phyloP scores from a whole-genome alignment of 257 asterid genomes.

The Leptodermis oblonga region DNA sequence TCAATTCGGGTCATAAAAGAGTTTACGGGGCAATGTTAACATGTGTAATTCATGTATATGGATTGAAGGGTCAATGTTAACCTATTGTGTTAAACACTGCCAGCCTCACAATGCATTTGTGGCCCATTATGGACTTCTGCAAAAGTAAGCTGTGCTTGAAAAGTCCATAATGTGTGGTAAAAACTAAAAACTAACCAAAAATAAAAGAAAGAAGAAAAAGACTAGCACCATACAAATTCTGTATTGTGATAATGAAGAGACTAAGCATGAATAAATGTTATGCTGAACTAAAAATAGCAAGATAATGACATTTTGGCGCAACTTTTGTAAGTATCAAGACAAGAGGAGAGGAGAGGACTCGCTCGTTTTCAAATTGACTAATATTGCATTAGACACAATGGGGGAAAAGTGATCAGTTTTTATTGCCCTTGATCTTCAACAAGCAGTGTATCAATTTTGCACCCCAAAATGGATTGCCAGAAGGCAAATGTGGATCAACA shows the following conservation, averaged over 20 bases:
- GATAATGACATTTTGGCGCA: constrained; percentile 26
- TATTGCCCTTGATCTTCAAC: not conserved
- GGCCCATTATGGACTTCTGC: too few species aligned
- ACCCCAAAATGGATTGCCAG: not conserved
- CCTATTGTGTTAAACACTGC: too few species aligned
- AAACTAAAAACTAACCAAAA: not conserved
- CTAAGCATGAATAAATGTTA: constrained; percentile 23
- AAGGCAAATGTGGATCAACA: not conserved
- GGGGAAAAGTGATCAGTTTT: not conserved
- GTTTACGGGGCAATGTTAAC: too few species aligned
- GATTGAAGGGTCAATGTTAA: too few species aligned
- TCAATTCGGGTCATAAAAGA: too few species aligned
- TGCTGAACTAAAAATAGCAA: constrained; percentile 36
- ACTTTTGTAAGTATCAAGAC: not conserved
- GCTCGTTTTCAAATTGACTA: constrained; percentile 13
- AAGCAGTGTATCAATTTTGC: not conserved
- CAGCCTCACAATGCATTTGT: too few species aligned
- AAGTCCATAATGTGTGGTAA: constrained; percentile 1
- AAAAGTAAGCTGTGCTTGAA: not conserved
- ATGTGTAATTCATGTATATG: too few species aligned
- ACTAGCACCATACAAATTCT: not conserved
- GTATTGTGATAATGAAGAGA: constrained; percentile 12
- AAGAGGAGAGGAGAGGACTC: too few species aligned
- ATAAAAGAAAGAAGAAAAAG: too few species aligned
- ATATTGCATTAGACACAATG: not conserved